A percentile compares a stretch with the other conserved stretches of the same genome.
These are phyloP conservation scores for Citrus hindsii DNA, from an alignment of 345 rosid species.

Conservation along the genomic window DNA sequence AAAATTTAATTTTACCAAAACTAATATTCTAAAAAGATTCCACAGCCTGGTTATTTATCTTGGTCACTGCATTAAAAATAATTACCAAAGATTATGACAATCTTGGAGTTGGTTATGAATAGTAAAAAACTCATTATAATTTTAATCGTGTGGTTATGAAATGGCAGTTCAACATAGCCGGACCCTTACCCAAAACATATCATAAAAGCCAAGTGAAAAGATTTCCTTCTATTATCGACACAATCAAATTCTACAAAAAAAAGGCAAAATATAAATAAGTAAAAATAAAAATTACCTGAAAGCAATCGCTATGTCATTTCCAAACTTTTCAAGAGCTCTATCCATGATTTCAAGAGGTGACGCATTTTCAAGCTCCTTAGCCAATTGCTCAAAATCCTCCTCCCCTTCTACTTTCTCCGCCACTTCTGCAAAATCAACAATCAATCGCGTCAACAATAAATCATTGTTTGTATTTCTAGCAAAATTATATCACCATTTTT, in stretches of 20 bases:
- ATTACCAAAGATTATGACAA: neutral
- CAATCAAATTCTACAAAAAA: neutral
- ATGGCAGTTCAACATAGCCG: too few species aligned
- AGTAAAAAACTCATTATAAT: too few species aligned
- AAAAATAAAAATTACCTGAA: constrained; percentile 52
- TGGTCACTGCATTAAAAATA: neutral
- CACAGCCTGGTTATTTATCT: neutral
- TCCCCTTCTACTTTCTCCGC: constrained; percentile 47
- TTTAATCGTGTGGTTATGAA: rapidly evolving
- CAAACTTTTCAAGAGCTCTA: constrained; percentile 81
- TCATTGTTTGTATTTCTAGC: neutral
- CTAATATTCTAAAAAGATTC: too few species aligned
- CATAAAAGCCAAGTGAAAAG: neutral
- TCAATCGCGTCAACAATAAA: neutral
- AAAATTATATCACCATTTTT: neutral
- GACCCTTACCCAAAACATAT: neutral
- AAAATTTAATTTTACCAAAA: too few species aligned
- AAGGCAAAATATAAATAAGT: neutral
- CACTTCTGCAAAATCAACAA: constrained; percentile 39
- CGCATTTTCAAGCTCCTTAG: constrained; percentile 54
- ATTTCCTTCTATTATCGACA: neutral
- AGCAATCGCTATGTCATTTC: constrained; percentile 84
- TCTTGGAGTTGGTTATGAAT: too few species aligned
- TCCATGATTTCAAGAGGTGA: constrained; percentile 92
- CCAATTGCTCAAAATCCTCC: constrained; percentile 59